Percentiles rank a stretch among this genome's conserved stretches.
phyloP scores from a whole-genome alignment of 768 basidiomycete species.

The Cystobasidium ongulense region DNA sequence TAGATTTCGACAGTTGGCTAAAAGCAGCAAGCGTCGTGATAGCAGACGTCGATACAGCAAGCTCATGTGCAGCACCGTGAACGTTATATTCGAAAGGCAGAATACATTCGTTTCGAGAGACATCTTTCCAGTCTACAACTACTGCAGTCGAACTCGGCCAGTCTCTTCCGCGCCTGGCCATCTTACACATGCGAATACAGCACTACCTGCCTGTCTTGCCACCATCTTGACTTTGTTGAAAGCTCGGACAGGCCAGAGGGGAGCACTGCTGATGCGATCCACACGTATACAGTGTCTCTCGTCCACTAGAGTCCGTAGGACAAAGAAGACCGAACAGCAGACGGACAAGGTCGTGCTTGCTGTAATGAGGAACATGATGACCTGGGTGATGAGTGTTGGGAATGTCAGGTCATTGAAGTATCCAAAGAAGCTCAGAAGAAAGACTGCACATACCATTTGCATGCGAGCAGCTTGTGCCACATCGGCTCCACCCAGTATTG shows the following conservation, averaged over 20 bases:
- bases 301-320: slow-evolving; percentile 61
- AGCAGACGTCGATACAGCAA: no score
- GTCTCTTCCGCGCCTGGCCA: no score
- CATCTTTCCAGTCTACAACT: no score
- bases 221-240: background rate
- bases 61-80: no score
- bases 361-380: slow-evolving; percentile 89
- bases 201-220: background rate
- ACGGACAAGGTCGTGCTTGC: slow-evolving; percentile 65
- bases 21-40: no score
- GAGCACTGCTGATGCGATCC: slow-evolving; percentile 40
- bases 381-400: slow-evolving; percentile 49
- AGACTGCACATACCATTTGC: slow-evolving; percentile 51
- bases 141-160: no score
- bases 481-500: slow-evolving; percentile 74
- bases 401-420: background rate
- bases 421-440: background rate
- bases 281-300: slow-evolving; percentile 44
- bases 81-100: no score
- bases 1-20: no score
- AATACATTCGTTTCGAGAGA: no score
- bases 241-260: background rate
- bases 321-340: slow-evolving; percentile 57
- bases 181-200: background rate
- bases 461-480: slow-evolving; percentile 75